Conservation (phyloP, 345 rosid genomes). For the Corchorus capsularis region DNA sequence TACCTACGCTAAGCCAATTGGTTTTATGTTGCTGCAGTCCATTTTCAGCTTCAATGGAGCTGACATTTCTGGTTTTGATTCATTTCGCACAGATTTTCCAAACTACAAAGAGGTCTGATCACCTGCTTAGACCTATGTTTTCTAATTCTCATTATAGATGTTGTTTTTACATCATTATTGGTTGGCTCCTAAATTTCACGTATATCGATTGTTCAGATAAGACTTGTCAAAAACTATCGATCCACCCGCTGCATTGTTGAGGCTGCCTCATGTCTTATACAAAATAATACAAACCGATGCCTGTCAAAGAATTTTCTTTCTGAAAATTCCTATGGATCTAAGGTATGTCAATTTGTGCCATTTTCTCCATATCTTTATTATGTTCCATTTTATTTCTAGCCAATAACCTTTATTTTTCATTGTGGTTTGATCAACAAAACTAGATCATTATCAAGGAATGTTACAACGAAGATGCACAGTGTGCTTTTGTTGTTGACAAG, state of each 20-base stretch:
- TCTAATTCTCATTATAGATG: background rate
- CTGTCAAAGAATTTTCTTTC: slow-evolving; percentile 65
- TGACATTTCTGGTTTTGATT: slow-evolving; percentile 83
- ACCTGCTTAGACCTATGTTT: slow-evolving; percentile 14
- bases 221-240: slow-evolving; percentile 81
- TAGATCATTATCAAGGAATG: slow-evolving; percentile 88
- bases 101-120: slow-evolving; percentile 70
- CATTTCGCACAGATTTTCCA: slow-evolving; percentile 82
- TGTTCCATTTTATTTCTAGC: slow-evolving; percentile 10
- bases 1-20: slow-evolving; percentile 8
- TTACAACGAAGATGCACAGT: slow-evolving; percentile 84
- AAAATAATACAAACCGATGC: slow-evolving; percentile 68
- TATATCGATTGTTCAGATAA: slow-evolving; percentile 54
- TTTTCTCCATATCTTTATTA: background rate
- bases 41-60: slow-evolving; percentile 97
- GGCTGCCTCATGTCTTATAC: slow-evolving; percentile 85
- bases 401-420: slow-evolving; percentile 15
- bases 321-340: slow-evolving; percentile 84
- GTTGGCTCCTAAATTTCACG: slow-evolving; percentile 13
- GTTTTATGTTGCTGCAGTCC: slow-evolving; percentile 54
- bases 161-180: slow-evolving; percentile 1
- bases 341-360: slow-evolving; percentile 48
- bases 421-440: slow-evolving; percentile 22
- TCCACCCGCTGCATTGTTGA: slow-evolving; percentile 87
- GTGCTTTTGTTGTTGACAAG: slow-evolving; percentile 87